phyloP scores from a whole-genome alignment of 805 yeast genomes.

The Candida michaelii region DNA sequence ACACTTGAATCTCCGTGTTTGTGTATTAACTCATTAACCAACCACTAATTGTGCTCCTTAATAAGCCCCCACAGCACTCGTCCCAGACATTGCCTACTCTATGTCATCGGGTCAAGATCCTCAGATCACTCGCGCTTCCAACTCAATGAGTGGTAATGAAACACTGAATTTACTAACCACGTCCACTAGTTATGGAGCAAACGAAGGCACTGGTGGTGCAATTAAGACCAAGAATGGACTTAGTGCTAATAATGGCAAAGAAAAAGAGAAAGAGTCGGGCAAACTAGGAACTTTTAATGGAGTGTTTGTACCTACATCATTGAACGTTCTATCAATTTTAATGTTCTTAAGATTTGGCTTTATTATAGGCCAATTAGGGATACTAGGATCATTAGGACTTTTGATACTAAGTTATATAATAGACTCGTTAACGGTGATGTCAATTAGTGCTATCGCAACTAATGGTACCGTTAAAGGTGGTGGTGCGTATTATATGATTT shows the following conservation, averaged over 20 bases:
- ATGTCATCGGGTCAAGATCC: too few species aligned
- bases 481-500: constrained; percentile 97
- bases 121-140: background rate
- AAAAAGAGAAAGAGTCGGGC: too few species aligned
- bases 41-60: too few species aligned
- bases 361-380: constrained; percentile 91
- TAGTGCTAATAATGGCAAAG: too few species aligned
- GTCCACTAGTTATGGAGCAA: background rate
- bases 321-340: constrained; percentile 88
- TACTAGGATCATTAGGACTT: constrained; percentile 70
- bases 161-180: background rate
- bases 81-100: too few species aligned
- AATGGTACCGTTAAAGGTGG: constrained; percentile 98
- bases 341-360: constrained; percentile 96
- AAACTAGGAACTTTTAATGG: constrained; percentile 85
- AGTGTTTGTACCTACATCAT: constrained; percentile 89
- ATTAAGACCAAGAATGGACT: background rate
- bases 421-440: constrained; percentile 80
- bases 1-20: too few species aligned
- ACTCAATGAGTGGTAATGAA: constrained; percentile 7
- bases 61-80: too few species aligned
- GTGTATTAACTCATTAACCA: too few species aligned
- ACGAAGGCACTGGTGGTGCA: too few species aligned
- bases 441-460: constrained; percentile 94
- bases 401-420: constrained; percentile 74